Conservation (phyloP, 2,329 filamentous ascomycete genomes). For the Diplocarpon rosae region DNA sequence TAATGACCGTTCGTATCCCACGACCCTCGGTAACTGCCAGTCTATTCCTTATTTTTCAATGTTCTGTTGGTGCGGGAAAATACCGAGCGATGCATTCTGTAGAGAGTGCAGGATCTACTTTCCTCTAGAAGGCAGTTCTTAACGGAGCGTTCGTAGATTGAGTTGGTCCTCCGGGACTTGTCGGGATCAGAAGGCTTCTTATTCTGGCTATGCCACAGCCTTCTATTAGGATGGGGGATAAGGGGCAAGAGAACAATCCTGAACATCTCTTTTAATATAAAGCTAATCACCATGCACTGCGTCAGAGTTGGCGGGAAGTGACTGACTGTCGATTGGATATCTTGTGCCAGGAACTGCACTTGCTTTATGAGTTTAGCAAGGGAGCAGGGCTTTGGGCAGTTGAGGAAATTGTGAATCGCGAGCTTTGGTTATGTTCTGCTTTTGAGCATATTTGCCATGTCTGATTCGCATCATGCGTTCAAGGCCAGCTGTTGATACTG, state of each 20-base stretch:
- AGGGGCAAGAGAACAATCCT: constrained; percentile 28
- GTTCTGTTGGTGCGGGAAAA: constrained; percentile 5
- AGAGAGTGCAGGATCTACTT: constrained; percentile 61
- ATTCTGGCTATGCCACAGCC: constrained; percentile 23
- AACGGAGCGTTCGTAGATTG: constrained; percentile 70
- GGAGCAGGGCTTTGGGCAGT: too few species aligned
- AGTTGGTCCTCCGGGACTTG: constrained; percentile 17
- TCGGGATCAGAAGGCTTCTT: constrained; percentile 28
- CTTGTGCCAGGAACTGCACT: too few species aligned
- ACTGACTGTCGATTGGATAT: too few species aligned
- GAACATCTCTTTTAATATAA: constrained; percentile 14
- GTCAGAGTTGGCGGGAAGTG: too few species aligned
- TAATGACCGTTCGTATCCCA: background rate
- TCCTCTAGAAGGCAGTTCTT: constrained; percentile 59
- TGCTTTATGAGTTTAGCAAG: too few species aligned
- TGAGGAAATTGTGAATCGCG: too few species aligned
- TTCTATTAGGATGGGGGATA: constrained; percentile 25
- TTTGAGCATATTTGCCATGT: too few species aligned
- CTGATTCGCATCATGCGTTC: too few species aligned
- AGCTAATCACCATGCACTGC: too few species aligned
- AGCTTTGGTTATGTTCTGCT: too few species aligned
- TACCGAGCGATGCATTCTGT: constrained; percentile 63
- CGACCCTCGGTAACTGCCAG: background rate
- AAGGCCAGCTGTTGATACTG: too few species aligned
- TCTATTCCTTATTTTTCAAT: background rate